Conservation (phyloP, 2,329 filamentous ascomycete genomes). For the Leptosphaerulina australis region DNA sequence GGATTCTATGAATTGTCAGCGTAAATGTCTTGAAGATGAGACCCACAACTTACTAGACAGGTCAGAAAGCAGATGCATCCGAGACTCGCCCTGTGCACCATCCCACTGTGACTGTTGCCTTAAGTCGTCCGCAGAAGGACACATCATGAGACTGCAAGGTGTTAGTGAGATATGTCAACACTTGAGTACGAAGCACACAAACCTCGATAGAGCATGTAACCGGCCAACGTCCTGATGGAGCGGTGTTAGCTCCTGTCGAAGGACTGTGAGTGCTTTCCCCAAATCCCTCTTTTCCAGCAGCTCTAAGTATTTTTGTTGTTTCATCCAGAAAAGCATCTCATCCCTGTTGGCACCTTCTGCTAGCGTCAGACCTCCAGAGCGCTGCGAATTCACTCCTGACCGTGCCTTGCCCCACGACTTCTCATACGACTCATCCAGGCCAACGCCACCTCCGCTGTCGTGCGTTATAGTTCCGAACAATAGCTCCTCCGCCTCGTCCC, state of each 20-base stretch:
- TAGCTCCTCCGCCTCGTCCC: constrained; percentile 83
- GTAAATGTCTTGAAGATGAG: no score
- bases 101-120: constrained; percentile 82
- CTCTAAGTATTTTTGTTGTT: constrained; percentile 95
- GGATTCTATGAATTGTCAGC: constrained; percentile 63
- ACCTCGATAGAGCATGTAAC: constrained; percentile 81
- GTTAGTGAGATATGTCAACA: constrained; percentile 24
- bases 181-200: constrained; percentile 22
- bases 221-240: constrained; percentile 77
- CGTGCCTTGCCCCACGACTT: constrained; percentile 44
- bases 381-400: constrained; percentile 43
- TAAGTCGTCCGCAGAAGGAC: constrained; percentile 75
- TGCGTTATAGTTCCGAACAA: constrained; percentile 64
- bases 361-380: constrained; percentile 68
- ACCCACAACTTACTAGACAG: constrained; percentile 71
- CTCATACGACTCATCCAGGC: constrained; percentile 40
- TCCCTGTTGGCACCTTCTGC: constrained; percentile 75
- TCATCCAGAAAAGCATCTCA: constrained; percentile 83
- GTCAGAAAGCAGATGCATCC: constrained; percentile 75
- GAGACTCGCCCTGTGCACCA: constrained; percentile 75
- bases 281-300: constrained; percentile 79
- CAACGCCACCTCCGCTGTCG: constrained; percentile 53
- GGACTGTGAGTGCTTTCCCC: constrained; percentile 75
- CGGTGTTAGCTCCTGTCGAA: constrained; percentile 86
- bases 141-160: constrained; percentile 78